Evolutionary conservation across 148 eudicot genomes (phyloP).

Genomic region (Agrostemma githago): DNA sequence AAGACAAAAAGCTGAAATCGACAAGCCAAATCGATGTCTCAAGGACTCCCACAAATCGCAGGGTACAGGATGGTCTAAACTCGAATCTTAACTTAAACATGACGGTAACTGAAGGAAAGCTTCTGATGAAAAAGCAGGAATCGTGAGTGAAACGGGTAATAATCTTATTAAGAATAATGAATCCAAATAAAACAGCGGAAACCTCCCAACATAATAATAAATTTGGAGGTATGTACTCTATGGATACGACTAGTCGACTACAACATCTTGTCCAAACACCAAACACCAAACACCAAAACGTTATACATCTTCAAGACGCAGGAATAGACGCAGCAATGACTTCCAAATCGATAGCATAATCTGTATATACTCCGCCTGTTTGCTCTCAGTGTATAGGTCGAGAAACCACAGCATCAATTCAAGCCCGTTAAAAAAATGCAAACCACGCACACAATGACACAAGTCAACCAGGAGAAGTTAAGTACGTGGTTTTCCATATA

Average conservation of each 20-base stretch:
- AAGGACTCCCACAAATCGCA: background rate
- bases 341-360: conserved; percentile 12
- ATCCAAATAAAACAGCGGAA: conserved; percentile 1
- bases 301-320: conserved; percentile 10
- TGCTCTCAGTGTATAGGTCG: conserved; percentile 13
- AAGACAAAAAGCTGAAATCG: background rate
- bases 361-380: conserved; percentile 1
- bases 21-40: background rate
- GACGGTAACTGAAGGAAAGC: background rate
- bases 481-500: conserved; percentile 62
- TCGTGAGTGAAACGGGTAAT: background rate
- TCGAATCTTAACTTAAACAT: background rate
- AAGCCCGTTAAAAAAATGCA: conserved; percentile 7
- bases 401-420: background rate
- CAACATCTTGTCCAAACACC: conserved; percentile 23
- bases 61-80: background rate
- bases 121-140: background rate
- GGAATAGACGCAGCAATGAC: conserved; percentile 9
- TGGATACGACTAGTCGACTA: background rate
- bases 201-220: conserved; percentile 12
- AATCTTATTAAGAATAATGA: conserved; percentile 6
- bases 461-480: conserved; percentile 14
- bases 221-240: conserved; percentile 15
- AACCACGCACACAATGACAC: background rate
- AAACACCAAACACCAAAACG: no score